phyloP scores from a whole-genome alignment of 345 rosid species.

The Conringia planisiliqua region DNA sequence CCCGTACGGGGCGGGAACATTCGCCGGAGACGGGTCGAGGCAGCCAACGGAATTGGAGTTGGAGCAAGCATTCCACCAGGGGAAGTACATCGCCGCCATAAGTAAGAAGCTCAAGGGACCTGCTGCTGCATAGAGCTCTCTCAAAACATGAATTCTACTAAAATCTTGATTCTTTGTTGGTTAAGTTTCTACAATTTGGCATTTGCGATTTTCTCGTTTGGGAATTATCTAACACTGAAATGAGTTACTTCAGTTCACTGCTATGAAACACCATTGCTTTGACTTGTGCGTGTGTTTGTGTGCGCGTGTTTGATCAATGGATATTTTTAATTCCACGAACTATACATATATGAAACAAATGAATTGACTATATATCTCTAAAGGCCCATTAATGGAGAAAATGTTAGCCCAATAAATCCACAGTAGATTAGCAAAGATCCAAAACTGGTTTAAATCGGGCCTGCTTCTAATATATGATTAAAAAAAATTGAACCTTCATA shows the following conservation, averaged over 20 bases:
- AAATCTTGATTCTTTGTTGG: conserved; percentile 9
- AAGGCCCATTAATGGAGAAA: background rate
- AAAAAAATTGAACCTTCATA: too few species aligned
- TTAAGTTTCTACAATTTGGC: background rate
- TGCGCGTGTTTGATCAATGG: background rate
- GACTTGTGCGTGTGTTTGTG: background rate
- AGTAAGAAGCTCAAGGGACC: conserved; percentile 79
- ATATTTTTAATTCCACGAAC: background rate
- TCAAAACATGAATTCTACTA: background rate
- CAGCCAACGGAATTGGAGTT: conserved; percentile 76
- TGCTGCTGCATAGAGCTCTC: conserved; percentile 32
- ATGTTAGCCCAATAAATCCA: background rate
- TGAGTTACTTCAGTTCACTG: conserved; percentile 2
- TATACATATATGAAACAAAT: background rate
- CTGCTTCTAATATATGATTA: too few species aligned
- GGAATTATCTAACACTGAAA: background rate
- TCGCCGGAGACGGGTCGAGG: conserved; percentile 82
- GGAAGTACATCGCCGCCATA: conserved; percentile 78
- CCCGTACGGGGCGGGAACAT: conserved; percentile 91
- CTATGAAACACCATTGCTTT: conserved; percentile 1
- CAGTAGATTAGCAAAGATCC: background rate
- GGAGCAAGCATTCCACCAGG: conserved; percentile 92
- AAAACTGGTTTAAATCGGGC: background rate
- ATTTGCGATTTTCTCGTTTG: background rate
- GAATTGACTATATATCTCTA: background rate